Base-by-base conservation (phyloP, 257 asterid genomes). In the Thymus mandschuricus region DNA sequence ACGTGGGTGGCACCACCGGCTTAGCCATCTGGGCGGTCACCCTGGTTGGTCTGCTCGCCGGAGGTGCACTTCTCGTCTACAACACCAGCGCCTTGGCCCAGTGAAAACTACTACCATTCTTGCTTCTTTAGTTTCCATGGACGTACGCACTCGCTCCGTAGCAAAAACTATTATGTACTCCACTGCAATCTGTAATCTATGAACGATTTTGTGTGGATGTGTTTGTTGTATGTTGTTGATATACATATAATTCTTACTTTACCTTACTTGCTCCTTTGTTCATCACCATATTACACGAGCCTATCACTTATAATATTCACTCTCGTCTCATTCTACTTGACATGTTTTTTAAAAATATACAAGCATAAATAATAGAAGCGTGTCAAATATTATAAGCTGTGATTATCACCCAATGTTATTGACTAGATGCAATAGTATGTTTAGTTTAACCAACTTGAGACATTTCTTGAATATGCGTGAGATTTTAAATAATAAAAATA, bases 31-130 rank as follows among this genome's bases (percentile, higher is more conserved):
- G 99, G 97, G 99, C 97, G 1, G 86, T 82, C 9, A 94, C 99
- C 41, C 83, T 91, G 38, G 13, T 31, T 30, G 97, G 95, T 7
- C 27, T 94, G 50, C 97, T 94, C 10, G 96, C 92, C 40, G 99
- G 96, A 63, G 99, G 97, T 13, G 97, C 96, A 10, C 97, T 94
- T 64, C 97, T 91, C 31, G 99, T 94, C 48, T 91, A 85, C 95
- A 94, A 80, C 96, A 94, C 97, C 59, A 94, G 99, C 84, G 97
- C 99, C 61, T 78, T 94, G 87, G 83, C 83, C 8, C 97, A 94
- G 89, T 91, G 81, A 81, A 5, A 38, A 38, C 41, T 49, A 4
- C 13, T 13, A 49, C 8, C 4, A 49, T 13, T 49, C 50, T 45
- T 45, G n/a, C 50, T 40, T 8, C n/a, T 15, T 48, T 59, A 62